Base-by-base conservation (phyloP, 1,284 basidiomycete genomes). In the Sporisorium reilianum region DNA sequence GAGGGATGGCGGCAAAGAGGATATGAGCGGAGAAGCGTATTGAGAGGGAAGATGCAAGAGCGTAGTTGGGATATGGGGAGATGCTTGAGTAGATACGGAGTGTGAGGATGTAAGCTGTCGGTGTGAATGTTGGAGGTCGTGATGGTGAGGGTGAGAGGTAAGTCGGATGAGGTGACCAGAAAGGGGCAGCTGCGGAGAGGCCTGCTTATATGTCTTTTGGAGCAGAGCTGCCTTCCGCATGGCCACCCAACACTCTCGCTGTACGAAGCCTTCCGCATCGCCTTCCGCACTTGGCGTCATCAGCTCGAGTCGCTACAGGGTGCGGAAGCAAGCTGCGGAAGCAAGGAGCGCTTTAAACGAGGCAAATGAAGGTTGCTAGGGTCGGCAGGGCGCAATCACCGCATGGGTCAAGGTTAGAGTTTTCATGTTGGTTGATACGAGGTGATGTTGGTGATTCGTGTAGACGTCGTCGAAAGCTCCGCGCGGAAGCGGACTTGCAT, bases 131-230 rank as follows among this genome's bases (percentile, higher is more conserved):
- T 34, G 53, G 5, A 10, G 14, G 26, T 20, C 22, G 40, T 23
- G 12, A n/a, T 54, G 25, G 4, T 20, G 45, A 16, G 25, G 25
- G 45, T 26, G 23, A 16, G 11, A 38, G 45, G 45, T 14, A 18
- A 18, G 55, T 49, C 46, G 55, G 55, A 20, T 57, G 55, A 20
- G 45, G 55, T 12, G 36, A 16, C 12, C 36, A 26, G 45, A 9
- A 18, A 5, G 23, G 22, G 42, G 18, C 2, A 23, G 32, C 44
- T 32, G 42, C 32, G 8, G 11, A 22, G 41, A 22, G 32, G 22
- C 18, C 23, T 36, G 32, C 44, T 57, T 57, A 57, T 57, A 57
- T 57, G 36, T 23, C 22, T 49, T 57, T n/a, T 7, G 28, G n/a
- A 20, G 12, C 41, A 20, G 28, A 38, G 12, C 26, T 6, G 20